Conservation (phyloP, 2,329 filamentous ascomycete genomes). For the Colletotrichum horii region DNA sequence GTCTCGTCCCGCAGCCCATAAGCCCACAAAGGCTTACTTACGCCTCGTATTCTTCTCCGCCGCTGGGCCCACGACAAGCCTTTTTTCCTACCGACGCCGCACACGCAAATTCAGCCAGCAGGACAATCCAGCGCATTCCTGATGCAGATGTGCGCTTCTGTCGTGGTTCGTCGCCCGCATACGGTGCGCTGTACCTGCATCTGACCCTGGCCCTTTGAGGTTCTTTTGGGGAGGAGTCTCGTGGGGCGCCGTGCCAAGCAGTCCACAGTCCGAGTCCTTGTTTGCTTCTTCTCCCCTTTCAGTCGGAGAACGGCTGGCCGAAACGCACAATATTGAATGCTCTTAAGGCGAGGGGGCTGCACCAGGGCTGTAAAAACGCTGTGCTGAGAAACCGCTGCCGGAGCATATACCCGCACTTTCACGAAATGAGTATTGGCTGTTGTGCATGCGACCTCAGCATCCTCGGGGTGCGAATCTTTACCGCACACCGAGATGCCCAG, state of each 20-base stretch:
- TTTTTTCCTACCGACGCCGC: background rate
- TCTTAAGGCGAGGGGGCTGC: background rate
- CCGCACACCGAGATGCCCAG: background rate
- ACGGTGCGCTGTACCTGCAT: conserved; percentile 11
- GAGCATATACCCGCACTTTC: background rate
- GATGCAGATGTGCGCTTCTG: background rate
- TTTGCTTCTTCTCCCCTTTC: background rate
- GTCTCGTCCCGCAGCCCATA: background rate
- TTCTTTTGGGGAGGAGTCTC: background rate
- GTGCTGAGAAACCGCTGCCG: background rate
- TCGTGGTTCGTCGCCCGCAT: background rate
- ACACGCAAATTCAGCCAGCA: background rate
- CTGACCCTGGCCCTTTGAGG: background rate
- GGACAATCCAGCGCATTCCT: background rate
- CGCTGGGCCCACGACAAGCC: background rate
- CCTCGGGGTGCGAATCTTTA: background rate
- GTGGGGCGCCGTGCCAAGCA: background rate
- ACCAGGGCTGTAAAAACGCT: background rate
- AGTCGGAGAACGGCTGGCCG: background rate
- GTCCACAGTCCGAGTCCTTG: background rate
- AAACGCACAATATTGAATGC: background rate
- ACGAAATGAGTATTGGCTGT: conserved; percentile 13
- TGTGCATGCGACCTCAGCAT: background rate
- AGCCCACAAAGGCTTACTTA: background rate
- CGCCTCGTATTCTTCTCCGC: background rate